Evolutionary conservation across 805 yeast species (phyloP).

Genomic region (Sugiyamaella chiloensis): DNA sequence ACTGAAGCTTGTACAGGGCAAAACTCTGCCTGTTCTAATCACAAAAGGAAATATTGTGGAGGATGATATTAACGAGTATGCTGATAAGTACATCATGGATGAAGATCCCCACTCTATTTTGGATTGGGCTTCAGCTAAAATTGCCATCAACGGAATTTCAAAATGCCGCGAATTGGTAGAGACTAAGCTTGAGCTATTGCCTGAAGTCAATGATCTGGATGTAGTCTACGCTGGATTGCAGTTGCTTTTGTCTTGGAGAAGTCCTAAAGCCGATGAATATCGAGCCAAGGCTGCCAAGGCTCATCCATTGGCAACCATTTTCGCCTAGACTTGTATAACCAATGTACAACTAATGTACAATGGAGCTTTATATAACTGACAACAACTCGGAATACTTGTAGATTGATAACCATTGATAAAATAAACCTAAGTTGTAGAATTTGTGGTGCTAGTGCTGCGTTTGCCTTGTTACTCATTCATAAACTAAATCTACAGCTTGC

Average conservation of each 20-base stretch:
- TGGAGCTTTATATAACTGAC: too few species aligned
- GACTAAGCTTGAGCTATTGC: background rate
- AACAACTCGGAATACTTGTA: too few species aligned
- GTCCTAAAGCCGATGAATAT: constrained; percentile 6
- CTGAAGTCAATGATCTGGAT: background rate
- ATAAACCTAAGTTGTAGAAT: too few species aligned
- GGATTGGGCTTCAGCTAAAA: constrained; percentile 30
- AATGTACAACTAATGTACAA: too few species aligned
- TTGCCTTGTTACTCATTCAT: too few species aligned
- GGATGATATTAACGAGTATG: constrained; percentile 24
- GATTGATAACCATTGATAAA: too few species aligned
- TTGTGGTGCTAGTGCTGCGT: too few species aligned
- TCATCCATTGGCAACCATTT: constrained; percentile 1
- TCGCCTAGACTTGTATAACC: too few species aligned
- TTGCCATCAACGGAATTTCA: constrained; percentile 7
- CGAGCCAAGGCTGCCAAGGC: background rate
- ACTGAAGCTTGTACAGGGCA: constrained; percentile 31
- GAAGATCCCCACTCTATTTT: constrained; percentile 17
- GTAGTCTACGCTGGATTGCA: background rate
- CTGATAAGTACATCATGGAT: constrained; percentile 25
- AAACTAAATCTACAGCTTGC: constrained; percentile 7
- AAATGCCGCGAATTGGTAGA: constrained; percentile 2
- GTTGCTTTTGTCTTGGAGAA: constrained; percentile 5
- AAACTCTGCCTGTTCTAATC: constrained; percentile 19
- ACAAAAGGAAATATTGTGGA: constrained; percentile 18